A percentile compares a stretch with the other conserved stretches of the same genome.
phyloP scores from a whole-genome alignment of 2,329 filamentous ascomycete genomes.

The Aspergillus oerlinghausenensis region DNA sequence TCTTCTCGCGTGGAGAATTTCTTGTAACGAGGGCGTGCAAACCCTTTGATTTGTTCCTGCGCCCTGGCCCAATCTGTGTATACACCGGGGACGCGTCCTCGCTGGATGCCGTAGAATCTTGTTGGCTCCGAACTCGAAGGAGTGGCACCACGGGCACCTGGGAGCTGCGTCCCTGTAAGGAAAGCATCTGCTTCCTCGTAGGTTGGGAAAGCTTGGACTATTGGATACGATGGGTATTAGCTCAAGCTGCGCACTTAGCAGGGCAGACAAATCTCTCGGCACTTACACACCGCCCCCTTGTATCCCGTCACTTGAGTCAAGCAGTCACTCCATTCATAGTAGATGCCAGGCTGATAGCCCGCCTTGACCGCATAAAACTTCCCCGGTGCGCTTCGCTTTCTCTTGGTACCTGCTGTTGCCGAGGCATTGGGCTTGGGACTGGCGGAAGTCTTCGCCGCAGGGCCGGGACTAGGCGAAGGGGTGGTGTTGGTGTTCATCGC shows the following conservation, averaged over 20 bases:
- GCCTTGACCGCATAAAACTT: slow-evolving; percentile 63
- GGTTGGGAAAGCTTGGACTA: slow-evolving; percentile 75
- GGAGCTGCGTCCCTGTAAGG: slow-evolving; percentile 57
- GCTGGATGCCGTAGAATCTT: slow-evolving; percentile 59
- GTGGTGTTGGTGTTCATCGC: slow-evolving; percentile 29
- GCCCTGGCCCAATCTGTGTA: slow-evolving; percentile 67
- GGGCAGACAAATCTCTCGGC: background rate
- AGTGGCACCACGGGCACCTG: slow-evolving; percentile 29
- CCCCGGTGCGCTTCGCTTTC: slow-evolving; percentile 48
- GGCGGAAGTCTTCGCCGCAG: slow-evolving; percentile 24
- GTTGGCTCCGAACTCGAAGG: slow-evolving; percentile 34
- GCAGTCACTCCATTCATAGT: slow-evolving; percentile 60
- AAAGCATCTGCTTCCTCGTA: slow-evolving; percentile 75
- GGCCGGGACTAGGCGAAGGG: slow-evolving; percentile 32
- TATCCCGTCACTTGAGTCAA: slow-evolving; percentile 58
- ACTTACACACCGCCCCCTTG: slow-evolving; percentile 66
- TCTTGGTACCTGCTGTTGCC: slow-evolving; percentile 48
- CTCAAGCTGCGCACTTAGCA: background rate
- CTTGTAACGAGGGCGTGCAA: slow-evolving; percentile 64
- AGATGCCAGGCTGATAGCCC: slow-evolving; percentile 59
- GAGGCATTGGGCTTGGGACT: slow-evolving; percentile 21
- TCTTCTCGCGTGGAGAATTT: slow-evolving; percentile 65
- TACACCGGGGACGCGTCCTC: slow-evolving; percentile 55
- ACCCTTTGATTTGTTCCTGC: slow-evolving; percentile 67
- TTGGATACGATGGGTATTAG: background rate